Conservation (phyloP, 225 moss, liverwort and hornwort genomes). For the Lunularia cruciata region DNA sequence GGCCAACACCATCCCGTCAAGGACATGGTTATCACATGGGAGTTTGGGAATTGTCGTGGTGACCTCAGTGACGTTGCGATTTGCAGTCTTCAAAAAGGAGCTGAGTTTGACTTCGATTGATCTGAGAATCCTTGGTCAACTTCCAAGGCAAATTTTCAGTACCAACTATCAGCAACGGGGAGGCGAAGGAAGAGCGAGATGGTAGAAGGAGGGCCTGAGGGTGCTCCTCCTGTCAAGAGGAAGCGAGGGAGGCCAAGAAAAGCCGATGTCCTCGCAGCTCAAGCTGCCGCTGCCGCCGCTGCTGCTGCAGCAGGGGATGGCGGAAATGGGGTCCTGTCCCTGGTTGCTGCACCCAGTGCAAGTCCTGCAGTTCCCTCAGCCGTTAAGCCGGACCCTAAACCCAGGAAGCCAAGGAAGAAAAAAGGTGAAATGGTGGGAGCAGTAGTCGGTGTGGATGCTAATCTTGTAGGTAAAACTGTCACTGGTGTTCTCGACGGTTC, state of each 20-base stretch:
- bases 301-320: constrained; percentile 32
- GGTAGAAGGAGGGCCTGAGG: constrained; percentile 52
- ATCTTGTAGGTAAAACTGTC: constrained; percentile 82
- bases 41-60: constrained; percentile 4
- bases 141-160: not conserved
- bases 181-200: constrained; percentile 52
- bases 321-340: constrained; percentile 24
- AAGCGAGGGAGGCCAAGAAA: constrained; percentile 85
- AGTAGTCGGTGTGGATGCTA: constrained; percentile 50
- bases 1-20: too few relatives aligned
- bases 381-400: constrained; percentile 44
- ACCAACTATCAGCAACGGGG: constrained; percentile 32
- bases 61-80: not conserved
- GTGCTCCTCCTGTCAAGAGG: constrained; percentile 51
- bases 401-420: constrained; percentile 76
- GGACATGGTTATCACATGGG: not conserved
- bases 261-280: constrained; percentile 52
- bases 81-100: constrained; percentile 4
- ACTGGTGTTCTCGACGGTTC: constrained; percentile 90
- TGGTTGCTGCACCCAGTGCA: constrained; percentile 1
- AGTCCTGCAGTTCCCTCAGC: constrained; percentile 3
- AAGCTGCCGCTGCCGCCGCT: constrained; percentile 39
- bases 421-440: constrained; percentile 40
- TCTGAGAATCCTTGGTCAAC: not conserved
- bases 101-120: not conserved